Base-by-base conservation (phyloP, 2,329 filamentous ascomycete genomes). In the Cordyceps farinosa region DNA sequence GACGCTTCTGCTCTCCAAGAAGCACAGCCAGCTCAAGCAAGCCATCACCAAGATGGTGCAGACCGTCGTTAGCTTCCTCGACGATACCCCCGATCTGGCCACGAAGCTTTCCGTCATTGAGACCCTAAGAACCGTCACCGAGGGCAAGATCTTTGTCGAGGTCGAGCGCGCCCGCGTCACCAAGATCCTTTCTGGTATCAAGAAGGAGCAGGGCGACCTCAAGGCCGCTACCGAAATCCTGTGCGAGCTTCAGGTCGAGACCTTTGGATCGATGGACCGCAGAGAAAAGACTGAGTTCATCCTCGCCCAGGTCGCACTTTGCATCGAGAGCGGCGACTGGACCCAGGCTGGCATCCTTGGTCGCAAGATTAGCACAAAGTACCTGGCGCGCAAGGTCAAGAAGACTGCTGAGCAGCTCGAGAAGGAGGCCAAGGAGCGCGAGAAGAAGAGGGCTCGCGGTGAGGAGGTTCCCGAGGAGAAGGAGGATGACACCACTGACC, bases 101-200 rank as follows among this genome's bases (percentile, higher is more conserved):
- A 92, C 87, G 42, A 99, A 98, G 81, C 82, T 99, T 63, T 90
- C 91, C 29, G 87, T 97, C 65, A 99, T 99, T 72, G 94, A 99
- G 79, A 96, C 94, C 1, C 78, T 99, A 72, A 87, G 95, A 70
- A 98, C 94, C 48, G 94, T 99, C 55, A 99, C 95, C 9, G 95
- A 99, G 79, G 95, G 95, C 79, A 99, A 99, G 90, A 99, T 99
- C 76, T 99, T 99, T 72, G 94, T 99, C 71, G 95, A 99, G 82
- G 95, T 99, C 60, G 95, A 99, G 83, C 89, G 95, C 69, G 95
- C 95, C 67, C 90, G 95, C 69, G 89, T 99, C 65, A 99, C 95
- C 71, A 92, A 90, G 74, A 96, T 97, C 68, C 84, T 99, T 13
- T 98, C 95, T 58, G 87, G 97, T 77, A 98, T 99, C 83, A 98